Percentiles rank a stretch among this genome's conserved stretches.
Evolutionary conservation across 1,139 yeast genomes (phyloP).

Genomic region (Eremothecium cymbalariae): DNA sequence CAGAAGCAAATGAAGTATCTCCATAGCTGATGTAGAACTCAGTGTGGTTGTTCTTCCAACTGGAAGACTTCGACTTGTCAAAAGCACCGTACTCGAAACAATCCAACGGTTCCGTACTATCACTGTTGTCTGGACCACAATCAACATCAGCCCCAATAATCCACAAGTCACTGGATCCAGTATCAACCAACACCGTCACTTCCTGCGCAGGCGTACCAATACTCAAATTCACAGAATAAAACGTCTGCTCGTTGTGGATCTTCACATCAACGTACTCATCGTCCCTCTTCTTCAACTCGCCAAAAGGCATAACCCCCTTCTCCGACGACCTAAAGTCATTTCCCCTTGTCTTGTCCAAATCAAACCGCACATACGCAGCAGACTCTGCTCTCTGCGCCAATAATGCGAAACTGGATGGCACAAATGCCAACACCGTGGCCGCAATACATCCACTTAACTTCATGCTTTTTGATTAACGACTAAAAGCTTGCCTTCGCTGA

Average conservation of each 20-base stretch:
- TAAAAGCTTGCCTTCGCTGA: too few relatives aligned
- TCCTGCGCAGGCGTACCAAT: conserved; percentile 50
- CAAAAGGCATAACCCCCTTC: conserved; percentile 1
- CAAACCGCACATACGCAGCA: background rate
- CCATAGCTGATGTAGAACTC: conserved; percentile 47
- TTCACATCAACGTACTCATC: conserved; percentile 15
- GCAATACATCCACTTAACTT: too few relatives aligned
- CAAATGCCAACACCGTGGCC: too few relatives aligned
- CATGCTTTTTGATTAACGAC: too few relatives aligned
- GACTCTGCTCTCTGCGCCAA: background rate
- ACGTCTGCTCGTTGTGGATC: conserved; percentile 22
- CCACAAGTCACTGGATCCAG: conserved; percentile 73
- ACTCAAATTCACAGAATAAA: conserved; percentile 25
- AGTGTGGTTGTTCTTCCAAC: conserved; percentile 39
- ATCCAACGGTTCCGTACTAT: conserved; percentile 4
- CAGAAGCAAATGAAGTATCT: conserved; percentile 49
- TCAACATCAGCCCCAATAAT: conserved; percentile 33
- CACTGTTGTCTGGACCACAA: conserved; percentile 17
- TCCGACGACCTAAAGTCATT: background rate
- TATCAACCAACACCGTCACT: conserved; percentile 51
- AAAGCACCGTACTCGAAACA: conserved; percentile 38
- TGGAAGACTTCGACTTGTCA: conserved; percentile 36
- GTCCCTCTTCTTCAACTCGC: conserved; percentile 2
- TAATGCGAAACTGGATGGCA: too few relatives aligned
- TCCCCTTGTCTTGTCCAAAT: conserved; percentile 3